Conservation (phyloP, 345 rosid genomes). For the Hibiscus mutabilis region DNA sequence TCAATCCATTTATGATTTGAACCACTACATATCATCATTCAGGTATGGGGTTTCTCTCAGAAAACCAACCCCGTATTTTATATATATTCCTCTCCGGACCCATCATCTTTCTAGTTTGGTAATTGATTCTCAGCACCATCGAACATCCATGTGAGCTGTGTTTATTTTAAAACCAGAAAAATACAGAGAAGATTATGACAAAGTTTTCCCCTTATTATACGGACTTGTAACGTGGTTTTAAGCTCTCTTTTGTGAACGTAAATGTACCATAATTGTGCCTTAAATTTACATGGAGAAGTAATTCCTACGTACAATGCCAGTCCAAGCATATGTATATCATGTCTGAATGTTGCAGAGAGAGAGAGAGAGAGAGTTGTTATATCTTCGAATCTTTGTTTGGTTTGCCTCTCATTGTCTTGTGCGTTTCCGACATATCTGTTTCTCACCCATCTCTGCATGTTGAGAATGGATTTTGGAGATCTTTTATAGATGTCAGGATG, state of each 20-base stretch:
- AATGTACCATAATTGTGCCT: neutral
- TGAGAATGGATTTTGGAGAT: conserved; percentile 11
- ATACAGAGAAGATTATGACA: conserved; percentile 17
- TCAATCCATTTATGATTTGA: neutral
- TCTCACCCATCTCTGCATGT: neutral
- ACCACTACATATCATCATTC: conserved; percentile 4
- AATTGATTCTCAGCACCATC: conserved; percentile 17
- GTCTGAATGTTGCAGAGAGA: too few relatives aligned
- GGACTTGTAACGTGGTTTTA: conserved; percentile 17
- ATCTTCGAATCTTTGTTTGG: conserved; percentile 8
- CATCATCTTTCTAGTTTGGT: conserved; percentile 22
- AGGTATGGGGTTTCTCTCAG: conserved; percentile 40
- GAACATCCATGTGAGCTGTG: conserved; percentile 22
- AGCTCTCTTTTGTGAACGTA: neutral
- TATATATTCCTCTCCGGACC: conserved; percentile 12
- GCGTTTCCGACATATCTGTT: neutral
- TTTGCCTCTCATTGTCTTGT: conserved; percentile 2
- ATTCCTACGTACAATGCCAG: neutral
- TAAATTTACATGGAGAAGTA: neutral
- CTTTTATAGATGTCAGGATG: conserved; percentile 7
- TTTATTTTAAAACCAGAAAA: conserved; percentile 17
- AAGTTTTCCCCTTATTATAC: conserved; percentile 15
- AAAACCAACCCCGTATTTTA: conserved; percentile 12
- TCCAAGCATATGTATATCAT: neutral
- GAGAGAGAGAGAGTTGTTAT: neutral